Conservation (phyloP, 225 moss, liverwort and hornwort genomes). For the Asterella californica region DNA sequence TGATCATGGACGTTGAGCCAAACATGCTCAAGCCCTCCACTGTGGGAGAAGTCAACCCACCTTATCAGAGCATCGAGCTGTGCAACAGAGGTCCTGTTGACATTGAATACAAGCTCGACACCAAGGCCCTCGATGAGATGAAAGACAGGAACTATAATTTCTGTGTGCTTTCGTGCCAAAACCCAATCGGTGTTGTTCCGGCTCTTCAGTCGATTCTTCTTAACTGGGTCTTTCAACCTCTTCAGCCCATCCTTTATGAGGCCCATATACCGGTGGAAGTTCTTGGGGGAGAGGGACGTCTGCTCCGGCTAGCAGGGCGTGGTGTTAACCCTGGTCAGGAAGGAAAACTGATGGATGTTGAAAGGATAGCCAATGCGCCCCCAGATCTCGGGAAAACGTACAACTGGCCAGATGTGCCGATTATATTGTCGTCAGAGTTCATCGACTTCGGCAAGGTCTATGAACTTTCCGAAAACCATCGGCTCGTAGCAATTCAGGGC, state of each 20-base stretch:
- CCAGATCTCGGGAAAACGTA: conserved; percentile 50
- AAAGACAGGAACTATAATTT: conserved; percentile 63
- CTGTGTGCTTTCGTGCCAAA: conserved; percentile 81
- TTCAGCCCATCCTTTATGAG: conserved; percentile 65
- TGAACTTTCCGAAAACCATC: conserved; percentile 63
- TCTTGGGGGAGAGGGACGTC: conserved; percentile 48
- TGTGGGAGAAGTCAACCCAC: conserved; percentile 70
- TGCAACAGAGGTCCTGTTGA: conserved; percentile 62
- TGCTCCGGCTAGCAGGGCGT: conserved; percentile 50
- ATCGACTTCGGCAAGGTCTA: conserved; percentile 60
- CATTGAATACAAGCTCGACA: conserved; percentile 63
- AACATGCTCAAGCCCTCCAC: conserved; percentile 51
- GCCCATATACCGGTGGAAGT: conserved; percentile 49
- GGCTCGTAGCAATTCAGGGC: conserved; percentile 68
- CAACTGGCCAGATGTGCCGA: conserved; percentile 75
- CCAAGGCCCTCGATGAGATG: conserved; percentile 55
- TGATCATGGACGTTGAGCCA: conserved; percentile 66
- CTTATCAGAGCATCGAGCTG: conserved; percentile 75
- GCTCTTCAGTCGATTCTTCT: conserved; percentile 75
- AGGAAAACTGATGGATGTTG: conserved; percentile 34
- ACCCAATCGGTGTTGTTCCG: conserved; percentile 69
- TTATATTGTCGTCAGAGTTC: conserved; percentile 58
- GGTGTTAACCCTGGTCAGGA: conserved; percentile 44
- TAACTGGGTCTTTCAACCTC: conserved; percentile 84
- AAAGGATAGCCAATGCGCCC: conserved; percentile 33